Base-by-base conservation (phyloP, 257 asterid genomes). In the Cruciata laevipes region DNA sequence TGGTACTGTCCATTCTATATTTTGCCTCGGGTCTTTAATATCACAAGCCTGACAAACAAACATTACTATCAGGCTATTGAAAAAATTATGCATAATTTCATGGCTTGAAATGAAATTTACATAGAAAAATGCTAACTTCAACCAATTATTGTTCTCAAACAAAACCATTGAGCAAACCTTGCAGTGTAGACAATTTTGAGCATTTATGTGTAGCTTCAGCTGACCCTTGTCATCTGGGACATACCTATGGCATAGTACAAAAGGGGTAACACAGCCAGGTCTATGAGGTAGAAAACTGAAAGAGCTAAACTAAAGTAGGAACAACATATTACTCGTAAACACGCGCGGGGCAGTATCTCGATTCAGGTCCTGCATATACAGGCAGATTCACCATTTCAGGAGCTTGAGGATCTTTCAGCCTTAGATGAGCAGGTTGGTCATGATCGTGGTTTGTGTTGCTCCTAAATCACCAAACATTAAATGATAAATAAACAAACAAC, bases 141-240 rank as follows among this genome's bases (percentile, higher is more conserved):
- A 37, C 12, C 42, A 37, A 37, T 6, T 49, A 18, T 49, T 49
- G 56, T 49, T 4, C 56, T 13, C 56, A 49, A 49, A 49, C 23
- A 17, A 37, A 23, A 7, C 67, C 60, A 64, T 62, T 21, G 30
- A 24, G 30, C n/a, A 44, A 71, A 93, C 99, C 99, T 93, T 93
- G 90, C 99, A 93, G 71, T 93, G 99, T 66, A 93, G 79, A 77
- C 99, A 93, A 70, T 93, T 93, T 51, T 93, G 99, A 32, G 99
- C 96, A 83, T 90, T 90, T 81, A 93, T 90, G 27, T 90, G 96
- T 71, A 93, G 90, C 86, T 90, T 90, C 61, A 61, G 68, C 66
- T 71, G 74, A 64, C 96, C 97, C 21, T 63, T 77, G 59, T 93
- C 95, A 71, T 90, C 92, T 1, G 84, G 77, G 42, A 79, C 35